Evolutionary conservation across 345 rosid species (phyloP), one percentile per base, ranked within the genome.

Genomic region (Aethionema arabicum): DNA sequence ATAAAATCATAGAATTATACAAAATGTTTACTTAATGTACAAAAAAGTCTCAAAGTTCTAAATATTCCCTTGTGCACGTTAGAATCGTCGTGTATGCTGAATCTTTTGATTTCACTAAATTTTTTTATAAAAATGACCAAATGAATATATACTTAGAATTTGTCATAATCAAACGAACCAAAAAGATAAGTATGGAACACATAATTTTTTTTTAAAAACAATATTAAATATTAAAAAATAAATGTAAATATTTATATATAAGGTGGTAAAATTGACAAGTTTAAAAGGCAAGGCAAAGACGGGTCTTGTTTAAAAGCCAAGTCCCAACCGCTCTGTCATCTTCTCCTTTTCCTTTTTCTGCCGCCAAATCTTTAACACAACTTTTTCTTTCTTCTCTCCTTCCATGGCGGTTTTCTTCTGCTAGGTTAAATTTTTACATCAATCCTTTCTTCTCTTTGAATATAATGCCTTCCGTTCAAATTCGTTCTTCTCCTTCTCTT

Each of bases 391-490:
- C 15, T 30, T 30, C 44, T 53, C 54, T 37, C 31, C 37, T 52
- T 44, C 35, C 55, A 44, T 52, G 60, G 53, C 59, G 0, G n/a
- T 50, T 40, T 41, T 61, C 51, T 53, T 61, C 51, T 53, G 15
- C 32, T 44, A 61, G 42, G n/a, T 10, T 2, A 37, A 11, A 7
- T 16, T 7, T 3, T 11, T 11, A 47, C 8, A 8, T 47, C 16
- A 4, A 47, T 8, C 10, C 6, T 13, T 27, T 27, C 52, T 47
- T 21, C 27, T 6, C 62, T 43, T 42, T 5, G 0, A 37, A 15
- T 0, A 15, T 0, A n/a, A 67, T 66, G 76, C 68, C 68, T 61
- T 80, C 88, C 41, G 63, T 51, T 44, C 77, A 72, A 44, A 77
- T 57, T 46, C 79, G 81, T 65, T 78, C 77, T 27, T 51, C 81